Evolutionary conservation across 441 rosid species (phyloP).

Genomic region (Aleurites moluccanus): DNA sequence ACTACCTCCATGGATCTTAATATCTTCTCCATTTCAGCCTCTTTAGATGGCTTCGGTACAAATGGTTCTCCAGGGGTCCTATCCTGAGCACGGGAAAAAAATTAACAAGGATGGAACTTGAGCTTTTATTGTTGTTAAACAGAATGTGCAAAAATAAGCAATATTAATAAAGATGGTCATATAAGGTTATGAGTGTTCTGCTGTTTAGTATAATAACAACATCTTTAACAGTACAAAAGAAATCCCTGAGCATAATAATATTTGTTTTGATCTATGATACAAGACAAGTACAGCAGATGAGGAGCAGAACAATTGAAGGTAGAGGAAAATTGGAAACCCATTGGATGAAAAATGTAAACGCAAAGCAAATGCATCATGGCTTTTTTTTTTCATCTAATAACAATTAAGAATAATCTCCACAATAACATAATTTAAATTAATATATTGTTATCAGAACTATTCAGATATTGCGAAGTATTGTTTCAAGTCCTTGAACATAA

Average conservation of each 20-base stretch:
- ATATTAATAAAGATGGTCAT: too few species aligned
- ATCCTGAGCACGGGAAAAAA: constrained; percentile 35
- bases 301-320: not conserved
- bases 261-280: not conserved
- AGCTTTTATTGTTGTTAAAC: not conserved
- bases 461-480: not conserved
- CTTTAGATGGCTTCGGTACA: constrained; percentile 74
- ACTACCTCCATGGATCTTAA: constrained; percentile 81
- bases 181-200: not conserved
- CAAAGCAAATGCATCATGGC: not conserved
- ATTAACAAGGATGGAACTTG: not conserved
- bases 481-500: not conserved
- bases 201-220: not conserved
- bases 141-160: not conserved
- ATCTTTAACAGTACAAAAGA: not conserved
- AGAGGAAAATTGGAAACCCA: not conserved
- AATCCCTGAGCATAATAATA: not conserved
- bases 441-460: not conserved
- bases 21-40: constrained; percentile 90
- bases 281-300: not conserved
- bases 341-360: not conserved
- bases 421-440: not conserved
- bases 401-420: not conserved
- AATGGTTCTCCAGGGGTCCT: constrained; percentile 84
- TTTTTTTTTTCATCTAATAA: too few species aligned